Base-by-base conservation (phyloP, 345 rosid genomes). In the Eucalyptus guilfoylei region DNA sequence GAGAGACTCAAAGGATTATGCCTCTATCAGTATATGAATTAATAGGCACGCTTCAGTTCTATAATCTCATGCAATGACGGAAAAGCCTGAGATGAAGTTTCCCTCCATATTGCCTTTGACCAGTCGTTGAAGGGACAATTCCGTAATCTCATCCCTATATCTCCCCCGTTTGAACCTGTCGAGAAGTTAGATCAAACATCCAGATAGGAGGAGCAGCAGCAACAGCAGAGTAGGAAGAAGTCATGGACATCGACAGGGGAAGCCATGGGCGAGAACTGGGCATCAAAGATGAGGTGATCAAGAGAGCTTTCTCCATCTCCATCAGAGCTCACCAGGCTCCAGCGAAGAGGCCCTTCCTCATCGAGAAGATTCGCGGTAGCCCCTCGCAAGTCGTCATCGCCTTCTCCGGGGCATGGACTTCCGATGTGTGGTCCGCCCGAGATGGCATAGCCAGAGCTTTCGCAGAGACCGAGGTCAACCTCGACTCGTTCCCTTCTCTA, bases 371-470 rank as follows among this genome's bases (percentile, higher is more conserved):
- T 34, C 62, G 64, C 49, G 62, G 86, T 17, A 5, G 48, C 42
- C 87, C 80, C 16, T 37, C 92, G 13, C 93, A 89, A 11, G 88
- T 93, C 52, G 44, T 92, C 34, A 92, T 96, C 90, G 89, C 94
- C 90, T 96, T 96, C 91, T 91, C 93, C 42, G 96, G 95, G 49
- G 89, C 88, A 86, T 96, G 95, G 94, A 88, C 90, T 52, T 58
- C 42, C 21, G 30, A 47, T 21, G 91, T 93, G 24, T 95, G 94
- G 96, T 91, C 89, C 62, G 40, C 89, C 34, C 10, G 45, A 67
- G 85, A 48, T 85, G 85, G 83, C 88, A 58, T 49, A 8, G 42
- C 85, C 85, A 48, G 21, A 32, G 89, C 97, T 11, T 97, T 96
- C 50, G 99, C 97, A 52, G 95, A 93, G 85, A 90, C 89, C 11